Percentiles rank a stretch among this genome's conserved stretches.
phyloP scores from a whole-genome alignment of 2,329 filamentous ascomycete genomes.

The Phaeophleospora eucalypticola region DNA sequence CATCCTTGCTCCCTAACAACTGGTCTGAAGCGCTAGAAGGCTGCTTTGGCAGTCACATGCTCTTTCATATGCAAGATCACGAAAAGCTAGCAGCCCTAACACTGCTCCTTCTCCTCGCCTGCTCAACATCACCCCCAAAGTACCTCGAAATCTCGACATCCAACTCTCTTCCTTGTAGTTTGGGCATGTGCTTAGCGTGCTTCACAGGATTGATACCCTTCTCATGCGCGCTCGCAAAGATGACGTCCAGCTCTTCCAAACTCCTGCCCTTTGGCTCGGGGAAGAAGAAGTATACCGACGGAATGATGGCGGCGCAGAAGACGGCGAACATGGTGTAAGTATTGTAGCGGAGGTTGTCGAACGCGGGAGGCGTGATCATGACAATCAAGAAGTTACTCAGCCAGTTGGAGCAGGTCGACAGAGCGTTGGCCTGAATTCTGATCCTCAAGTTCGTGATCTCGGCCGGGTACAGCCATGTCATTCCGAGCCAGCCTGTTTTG shows the following conservation, averaged over 20 bases:
- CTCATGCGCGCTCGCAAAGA: constrained; percentile 11
- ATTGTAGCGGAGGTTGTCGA: constrained; percentile 32
- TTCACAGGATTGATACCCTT: constrained; percentile 5
- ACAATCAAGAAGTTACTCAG: constrained; percentile 47
- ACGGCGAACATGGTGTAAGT: constrained; percentile 63
- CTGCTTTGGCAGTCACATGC: too few species aligned
- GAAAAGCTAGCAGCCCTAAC: too few species aligned
- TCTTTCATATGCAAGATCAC: too few species aligned
- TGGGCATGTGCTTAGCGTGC: constrained; percentile 5
- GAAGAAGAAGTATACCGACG: constrained; percentile 59
- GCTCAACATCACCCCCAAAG: constrained; percentile 8
- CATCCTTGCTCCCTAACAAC: too few species aligned
- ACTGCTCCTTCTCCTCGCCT: constrained; percentile 2
- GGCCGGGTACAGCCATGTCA: constrained; percentile 30
- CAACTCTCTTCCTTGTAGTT: constrained; percentile 1
- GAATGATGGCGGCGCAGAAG: constrained; percentile 56
- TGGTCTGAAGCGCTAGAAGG: too few species aligned
- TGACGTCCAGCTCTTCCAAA: constrained; percentile 23
- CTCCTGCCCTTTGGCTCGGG: constrained; percentile 19
- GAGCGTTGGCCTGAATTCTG: constrained; percentile 51
- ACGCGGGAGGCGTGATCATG: constrained; percentile 6
- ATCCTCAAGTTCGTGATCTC: constrained; percentile 44
- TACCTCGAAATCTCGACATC: constrained; percentile 5
- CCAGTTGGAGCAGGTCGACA: constrained; percentile 49
- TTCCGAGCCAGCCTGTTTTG: constrained; percentile 42